phyloP scores from a whole-genome alignment of 495 filamentous ascomycete genomes.

The Xanthoparmelia taractica region DNA sequence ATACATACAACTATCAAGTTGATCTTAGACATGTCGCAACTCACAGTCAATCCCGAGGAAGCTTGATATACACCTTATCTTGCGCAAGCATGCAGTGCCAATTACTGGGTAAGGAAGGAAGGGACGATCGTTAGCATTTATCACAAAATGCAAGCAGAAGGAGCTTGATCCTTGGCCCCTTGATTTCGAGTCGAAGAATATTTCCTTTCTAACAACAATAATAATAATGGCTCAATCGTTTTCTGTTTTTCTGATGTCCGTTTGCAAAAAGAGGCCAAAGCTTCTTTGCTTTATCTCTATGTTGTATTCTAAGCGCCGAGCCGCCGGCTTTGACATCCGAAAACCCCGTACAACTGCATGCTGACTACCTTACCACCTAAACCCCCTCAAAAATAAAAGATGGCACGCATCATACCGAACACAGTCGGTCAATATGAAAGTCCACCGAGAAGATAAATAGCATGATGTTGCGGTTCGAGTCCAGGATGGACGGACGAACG shows the following conservation, averaged over 20 bases:
- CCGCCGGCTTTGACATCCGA: neutral
- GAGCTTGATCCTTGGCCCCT: no score
- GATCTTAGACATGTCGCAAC: neutral
- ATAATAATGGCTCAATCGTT: no score
- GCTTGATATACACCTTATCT: neutral
- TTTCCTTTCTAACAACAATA: no score
- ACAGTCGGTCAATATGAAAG: neutral
- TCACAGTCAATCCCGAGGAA: neutral
- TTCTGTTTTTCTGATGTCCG: neutral
- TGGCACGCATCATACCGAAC: neutral
- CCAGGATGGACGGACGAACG: neutral
- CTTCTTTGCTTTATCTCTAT: no score
- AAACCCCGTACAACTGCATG: neutral
- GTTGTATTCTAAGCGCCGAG: slow-evolving; percentile 7
- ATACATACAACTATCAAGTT: neutral
- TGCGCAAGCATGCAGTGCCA: neutral
- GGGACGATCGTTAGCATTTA: neutral
- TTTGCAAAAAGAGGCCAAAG: no score
- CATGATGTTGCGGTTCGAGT: neutral
- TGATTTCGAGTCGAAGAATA: no score
- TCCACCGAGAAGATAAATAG: neutral
- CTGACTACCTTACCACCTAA: neutral
- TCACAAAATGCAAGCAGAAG: neutral
- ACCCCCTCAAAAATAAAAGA: slow-evolving; percentile 3
- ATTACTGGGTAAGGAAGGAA: neutral